Conservation (phyloP, 1,139 yeast genomes). For the Yamadazyma spencermartinsiae region DNA sequence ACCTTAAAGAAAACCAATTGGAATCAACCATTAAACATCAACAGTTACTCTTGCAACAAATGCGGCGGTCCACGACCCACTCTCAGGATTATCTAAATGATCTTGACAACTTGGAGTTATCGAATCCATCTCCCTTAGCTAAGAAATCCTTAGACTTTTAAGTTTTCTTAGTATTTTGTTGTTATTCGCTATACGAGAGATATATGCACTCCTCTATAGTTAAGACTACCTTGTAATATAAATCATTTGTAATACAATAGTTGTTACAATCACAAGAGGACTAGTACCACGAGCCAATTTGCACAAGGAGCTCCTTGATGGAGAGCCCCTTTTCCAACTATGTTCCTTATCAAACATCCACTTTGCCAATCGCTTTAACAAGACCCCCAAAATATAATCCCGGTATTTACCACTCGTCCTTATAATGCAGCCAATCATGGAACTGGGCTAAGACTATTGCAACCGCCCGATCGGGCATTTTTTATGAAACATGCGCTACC, state of each 20-base stretch:
- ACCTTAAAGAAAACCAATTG: conserved; percentile 14
- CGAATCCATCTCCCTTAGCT: conserved; percentile 14
- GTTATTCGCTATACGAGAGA: background rate
- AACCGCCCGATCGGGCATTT: conserved; percentile 14
- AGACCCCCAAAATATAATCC: background rate
- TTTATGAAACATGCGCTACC: conserved; percentile 15
- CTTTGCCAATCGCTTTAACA: no score
- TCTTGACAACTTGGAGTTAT: conserved; percentile 12
- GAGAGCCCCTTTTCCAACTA: no score
- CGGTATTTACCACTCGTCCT: no score
- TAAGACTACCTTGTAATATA: no score
- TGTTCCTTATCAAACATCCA: no score
- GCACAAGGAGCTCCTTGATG: no score
- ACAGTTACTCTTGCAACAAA: conserved; percentile 10
- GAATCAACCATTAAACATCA: conserved; percentile 18
- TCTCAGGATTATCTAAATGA: conserved; percentile 8
- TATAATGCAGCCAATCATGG: conserved; percentile 2
- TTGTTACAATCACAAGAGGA: no score
- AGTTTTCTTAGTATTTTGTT: background rate
- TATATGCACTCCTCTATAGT: no score
- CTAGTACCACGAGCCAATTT: no score
- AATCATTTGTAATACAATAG: no score
- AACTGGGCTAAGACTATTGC: conserved; percentile 11
- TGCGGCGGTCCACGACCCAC: background rate
- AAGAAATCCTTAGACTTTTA: conserved; percentile 8